These are phyloP conservation scores for Aspergillus affinis DNA, from an alignment of 495 filamentous ascomycete species.

Conservation along the genomic window DNA sequence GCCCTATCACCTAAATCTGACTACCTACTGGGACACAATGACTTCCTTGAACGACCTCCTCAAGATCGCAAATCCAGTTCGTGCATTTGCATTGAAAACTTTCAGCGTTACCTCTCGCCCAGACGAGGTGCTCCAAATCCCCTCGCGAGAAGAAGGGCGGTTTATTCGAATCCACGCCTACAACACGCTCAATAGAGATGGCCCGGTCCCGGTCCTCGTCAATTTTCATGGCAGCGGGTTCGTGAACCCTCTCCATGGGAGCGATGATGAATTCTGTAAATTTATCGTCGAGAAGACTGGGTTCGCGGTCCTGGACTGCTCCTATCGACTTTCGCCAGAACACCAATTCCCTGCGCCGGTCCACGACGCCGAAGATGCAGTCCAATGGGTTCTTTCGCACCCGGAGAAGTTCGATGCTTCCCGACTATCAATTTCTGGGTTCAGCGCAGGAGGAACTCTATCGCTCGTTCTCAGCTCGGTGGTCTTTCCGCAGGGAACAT, in stretches of 20 bases:
- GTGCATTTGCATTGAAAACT: neutral
- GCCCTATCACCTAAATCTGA: too few relatives aligned
- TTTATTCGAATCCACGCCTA: constrained; percentile 2
- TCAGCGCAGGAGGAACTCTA: constrained; percentile 46
- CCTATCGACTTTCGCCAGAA: constrained; percentile 78
- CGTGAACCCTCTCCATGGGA: constrained; percentile 36
- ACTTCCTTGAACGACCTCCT: neutral
- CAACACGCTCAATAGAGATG: neutral
- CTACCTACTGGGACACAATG: neutral
- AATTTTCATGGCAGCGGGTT: constrained; percentile 50
- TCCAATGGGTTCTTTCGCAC: constrained; percentile 28
- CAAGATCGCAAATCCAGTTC: neutral
- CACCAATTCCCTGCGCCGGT: constrained; percentile 72
- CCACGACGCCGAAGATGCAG: constrained; percentile 58
- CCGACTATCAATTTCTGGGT: constrained; percentile 41
- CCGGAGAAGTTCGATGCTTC: constrained; percentile 31
- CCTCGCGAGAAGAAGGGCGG: neutral
- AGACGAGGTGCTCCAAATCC: constrained; percentile 3
- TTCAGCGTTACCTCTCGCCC: neutral
- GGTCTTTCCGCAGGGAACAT: constrained; percentile 5
- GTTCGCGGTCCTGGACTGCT: constrained; percentile 50
- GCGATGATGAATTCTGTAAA: constrained; percentile 41
- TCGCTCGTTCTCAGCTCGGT: constrained; percentile 31
- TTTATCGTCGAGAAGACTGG: constrained; percentile 31
- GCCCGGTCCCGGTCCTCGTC: constrained; percentile 38